Evolutionary conservation across 2,329 filamentous ascomycete species (phyloP).

Genomic region (Ascochyta fabae): DNA sequence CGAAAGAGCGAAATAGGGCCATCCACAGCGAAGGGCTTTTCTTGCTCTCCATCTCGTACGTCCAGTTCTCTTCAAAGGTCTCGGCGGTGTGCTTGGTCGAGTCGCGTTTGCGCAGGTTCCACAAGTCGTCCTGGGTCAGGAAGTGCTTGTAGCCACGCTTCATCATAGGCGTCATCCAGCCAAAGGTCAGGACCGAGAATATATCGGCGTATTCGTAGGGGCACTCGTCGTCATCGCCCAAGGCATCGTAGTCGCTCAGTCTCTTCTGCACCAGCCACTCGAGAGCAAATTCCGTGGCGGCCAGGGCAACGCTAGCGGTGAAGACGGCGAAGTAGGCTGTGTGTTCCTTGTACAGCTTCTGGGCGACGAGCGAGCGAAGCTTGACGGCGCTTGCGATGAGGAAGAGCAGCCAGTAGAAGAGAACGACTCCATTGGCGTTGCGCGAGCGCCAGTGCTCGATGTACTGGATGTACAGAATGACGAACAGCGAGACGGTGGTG

Average conservation of each 20-base stretch:
- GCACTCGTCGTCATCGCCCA: conserved; percentile 73
- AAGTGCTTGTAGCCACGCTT: conserved; percentile 89
- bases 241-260: conserved; percentile 70
- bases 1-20: conserved; percentile 82
- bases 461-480: conserved; percentile 84
- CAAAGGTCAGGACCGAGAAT: conserved; percentile 92
- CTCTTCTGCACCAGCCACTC: conserved; percentile 90
- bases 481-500: conserved; percentile 72
- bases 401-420: conserved; percentile 92
- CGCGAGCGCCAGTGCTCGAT: conserved; percentile 82
- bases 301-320: conserved; percentile 73
- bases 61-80: conserved; percentile 77
- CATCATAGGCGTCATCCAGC: conserved; percentile 99
- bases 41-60: conserved; percentile 73
- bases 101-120: conserved; percentile 84
- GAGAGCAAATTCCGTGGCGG: conserved; percentile 72
- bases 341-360: conserved; percentile 70
- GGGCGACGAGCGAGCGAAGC: conserved; percentile 82
- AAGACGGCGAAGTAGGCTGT: conserved; percentile 80
- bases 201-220: conserved; percentile 90
- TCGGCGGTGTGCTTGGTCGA: conserved; percentile 76
- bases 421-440: conserved; percentile 83
- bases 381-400: conserved; percentile 81
- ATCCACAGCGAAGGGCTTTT: conserved; percentile 83
- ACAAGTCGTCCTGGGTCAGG: conserved; percentile 92